Base-by-base conservation (phyloP, 2,329 filamentous ascomycete genomes). In the Penicillium olsonii region DNA sequence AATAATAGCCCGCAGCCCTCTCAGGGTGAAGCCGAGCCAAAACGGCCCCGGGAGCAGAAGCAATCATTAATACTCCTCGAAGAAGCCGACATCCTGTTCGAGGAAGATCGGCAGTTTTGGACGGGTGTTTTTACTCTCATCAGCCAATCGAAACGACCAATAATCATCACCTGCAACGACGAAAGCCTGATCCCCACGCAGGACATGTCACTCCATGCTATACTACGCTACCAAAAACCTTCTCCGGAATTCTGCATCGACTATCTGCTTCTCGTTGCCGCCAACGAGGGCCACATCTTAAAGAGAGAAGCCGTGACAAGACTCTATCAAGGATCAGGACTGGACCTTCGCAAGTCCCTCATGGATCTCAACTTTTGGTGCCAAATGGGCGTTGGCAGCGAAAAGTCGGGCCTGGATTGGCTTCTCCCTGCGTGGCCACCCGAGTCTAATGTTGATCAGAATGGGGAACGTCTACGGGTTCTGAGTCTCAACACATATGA, bases 21-120 rank as follows among this genome's bases (percentile, higher is more conserved):
- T 45, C 48, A 58, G 26, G 56, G 51, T 18, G 60, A 60, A 37
- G 56, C 42, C 15, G 53, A 55, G 15, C 48, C 69, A 52, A 79
- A 80, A 56, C 48, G 51, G 1, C 19, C 54, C 22, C 60, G 66
- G 20, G 68, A 75, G 20, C 92, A 97, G 68, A 95, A 95, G 62
- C 94, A 99, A 69, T 97, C 92, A 0, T 75, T 99, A 17, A 96
- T 99, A 54, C 77, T 99, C 2, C 78, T 99, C 1, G 94, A 99
- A 69, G 94, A 99, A 70, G 90, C 90, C 0, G 95, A 99, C 64
- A 75, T 97, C 14, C 78, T 99, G 1, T 99, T 94, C 67, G 92
- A 96, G 45, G 92, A 97, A 67, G 94, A 99, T 68, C 92, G 90
- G 69, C 87, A 92, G 55, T 99, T 99, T 65, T 99, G 94, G 94